Evolutionary conservation across 2,329 filamentous ascomycete species (phyloP).

Genomic region (Microsporum ferrugineum): DNA sequence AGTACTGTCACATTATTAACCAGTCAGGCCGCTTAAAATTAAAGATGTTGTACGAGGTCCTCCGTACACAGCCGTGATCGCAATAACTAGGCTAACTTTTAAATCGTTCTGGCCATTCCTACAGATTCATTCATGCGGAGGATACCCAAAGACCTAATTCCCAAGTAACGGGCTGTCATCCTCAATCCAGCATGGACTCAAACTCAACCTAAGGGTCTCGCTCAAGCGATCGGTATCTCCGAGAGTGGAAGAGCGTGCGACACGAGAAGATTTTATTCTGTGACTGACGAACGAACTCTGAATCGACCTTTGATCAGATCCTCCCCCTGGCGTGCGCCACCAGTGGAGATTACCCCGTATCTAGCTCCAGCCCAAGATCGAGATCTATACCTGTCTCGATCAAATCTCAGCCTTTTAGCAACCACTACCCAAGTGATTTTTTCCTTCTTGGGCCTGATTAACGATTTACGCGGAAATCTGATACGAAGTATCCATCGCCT

Average conservation of each 20-base stretch:
- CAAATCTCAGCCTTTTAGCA: not conserved
- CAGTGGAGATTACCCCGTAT: not conserved
- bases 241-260: not conserved
- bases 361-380: not conserved
- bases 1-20: not conserved
- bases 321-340: not conserved
- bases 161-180: not conserved
- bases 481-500: not conserved
- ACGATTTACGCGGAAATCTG: not conserved
- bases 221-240: not conserved
- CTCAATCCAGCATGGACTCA: not conserved
- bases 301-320: not conserved
- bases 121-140: too few species aligned
- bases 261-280: not conserved
- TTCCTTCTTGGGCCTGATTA: not conserved
- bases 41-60: not conserved
- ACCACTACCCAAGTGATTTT: not conserved
- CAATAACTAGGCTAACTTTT: not conserved
- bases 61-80: too few species aligned
- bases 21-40: not conserved
- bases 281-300: not conserved
- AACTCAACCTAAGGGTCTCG: not conserved
- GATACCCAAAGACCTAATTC: not conserved
- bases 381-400: not conserved
- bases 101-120: not conserved